Percentiles rank a stretch among this genome's conserved stretches.
Evolutionary conservation across 768 basidiomycete species (phyloP).

Genomic region (Amanita brunnescens): DNA sequence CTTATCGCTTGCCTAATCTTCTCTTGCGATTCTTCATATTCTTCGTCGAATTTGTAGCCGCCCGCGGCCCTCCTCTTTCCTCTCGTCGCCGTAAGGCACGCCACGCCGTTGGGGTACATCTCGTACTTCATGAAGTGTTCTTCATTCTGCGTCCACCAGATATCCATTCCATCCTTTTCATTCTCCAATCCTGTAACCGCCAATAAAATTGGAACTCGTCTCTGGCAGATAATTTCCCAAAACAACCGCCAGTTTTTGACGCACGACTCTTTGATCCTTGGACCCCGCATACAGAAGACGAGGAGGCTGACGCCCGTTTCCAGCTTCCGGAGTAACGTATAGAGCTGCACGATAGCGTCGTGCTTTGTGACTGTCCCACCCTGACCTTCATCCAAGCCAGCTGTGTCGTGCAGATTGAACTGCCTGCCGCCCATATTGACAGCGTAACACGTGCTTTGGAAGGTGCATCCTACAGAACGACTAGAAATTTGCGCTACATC

Average conservation of each 20-base stretch:
- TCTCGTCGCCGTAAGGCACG: slow-evolving; percentile 28
- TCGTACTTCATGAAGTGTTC: slow-evolving; percentile 19
- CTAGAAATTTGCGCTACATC: slow-evolving; percentile 22
- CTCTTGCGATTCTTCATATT: slow-evolving; percentile 24
- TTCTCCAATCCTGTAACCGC: slow-evolving; percentile 31
- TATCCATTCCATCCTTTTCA: slow-evolving; percentile 17
- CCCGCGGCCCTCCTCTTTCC: slow-evolving; percentile 13
- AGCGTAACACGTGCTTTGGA: slow-evolving; percentile 19
- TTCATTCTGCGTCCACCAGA: slow-evolving; percentile 27
- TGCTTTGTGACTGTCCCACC: slow-evolving; percentile 13
- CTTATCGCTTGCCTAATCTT: slow-evolving; percentile 14
- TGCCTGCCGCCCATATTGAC: slow-evolving; percentile 15
- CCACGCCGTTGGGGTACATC: slow-evolving; percentile 25
- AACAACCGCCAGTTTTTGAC: slow-evolving; percentile 32
- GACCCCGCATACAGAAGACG: slow-evolving; percentile 31
- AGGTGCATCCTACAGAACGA: slow-evolving; percentile 26
- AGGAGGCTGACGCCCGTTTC: slow-evolving; percentile 30
- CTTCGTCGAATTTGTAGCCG: slow-evolving; percentile 13
- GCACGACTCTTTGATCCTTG: slow-evolving; percentile 24
- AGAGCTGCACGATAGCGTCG: slow-evolving; percentile 17
- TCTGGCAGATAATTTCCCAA: slow-evolving; percentile 26
- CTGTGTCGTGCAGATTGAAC: slow-evolving; percentile 29
- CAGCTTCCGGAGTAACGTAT: slow-evolving; percentile 25
- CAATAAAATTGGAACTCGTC: slow-evolving; percentile 29
- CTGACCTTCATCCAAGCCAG: slow-evolving; percentile 30